Evolutionary conservation across 768 basidiomycete genomes (phyloP).

Genomic region (Leucosporidium scottii): DNA sequence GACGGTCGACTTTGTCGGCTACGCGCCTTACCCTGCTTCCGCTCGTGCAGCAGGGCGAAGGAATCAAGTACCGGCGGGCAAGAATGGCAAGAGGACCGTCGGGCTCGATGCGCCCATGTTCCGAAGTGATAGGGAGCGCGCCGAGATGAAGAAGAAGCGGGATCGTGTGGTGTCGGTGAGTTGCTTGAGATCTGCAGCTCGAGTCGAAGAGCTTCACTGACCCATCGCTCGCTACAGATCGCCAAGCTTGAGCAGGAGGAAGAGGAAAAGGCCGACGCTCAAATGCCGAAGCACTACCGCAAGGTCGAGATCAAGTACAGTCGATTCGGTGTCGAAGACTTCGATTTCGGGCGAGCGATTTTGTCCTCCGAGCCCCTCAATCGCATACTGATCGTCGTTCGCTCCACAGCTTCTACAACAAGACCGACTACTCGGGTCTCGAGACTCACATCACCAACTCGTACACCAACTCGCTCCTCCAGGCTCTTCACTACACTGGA

Average conservation of each 20-base stretch:
- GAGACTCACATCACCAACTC: conserved; percentile 97
- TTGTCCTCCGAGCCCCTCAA: conserved; percentile 4
- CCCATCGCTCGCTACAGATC: not conserved
- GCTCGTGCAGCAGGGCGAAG: conserved; percentile 69
- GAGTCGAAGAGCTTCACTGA: not conserved
- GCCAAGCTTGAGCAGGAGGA: conserved; percentile 10
- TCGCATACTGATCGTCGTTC: not conserved
- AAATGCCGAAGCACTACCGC: conserved; percentile 70
- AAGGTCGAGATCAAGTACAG: conserved; percentile 97
- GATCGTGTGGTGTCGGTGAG: conserved; percentile 17
- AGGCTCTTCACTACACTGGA: conserved; percentile 75
- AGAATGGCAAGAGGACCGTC: conserved; percentile 45
- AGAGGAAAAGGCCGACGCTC: conserved; percentile 15
- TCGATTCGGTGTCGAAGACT: conserved; percentile 97
- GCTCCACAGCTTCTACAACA: conserved; percentile 74
- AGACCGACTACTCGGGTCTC: conserved; percentile 78
- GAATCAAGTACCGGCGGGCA: conserved; percentile 60
- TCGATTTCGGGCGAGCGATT: conserved; percentile 75
- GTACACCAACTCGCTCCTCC: conserved; percentile 84
- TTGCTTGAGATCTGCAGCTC: too few species aligned
- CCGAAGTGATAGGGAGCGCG: conserved; percentile 65
- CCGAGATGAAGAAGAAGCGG: conserved; percentile 36
- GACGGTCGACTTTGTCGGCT: conserved; percentile 79
- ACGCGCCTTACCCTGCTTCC: conserved; percentile 69
- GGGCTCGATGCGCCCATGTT: conserved; percentile 51